Evolutionary conservation across 2,329 filamentous ascomycete species (phyloP).

Genomic region (Xylaria sp.): DNA sequence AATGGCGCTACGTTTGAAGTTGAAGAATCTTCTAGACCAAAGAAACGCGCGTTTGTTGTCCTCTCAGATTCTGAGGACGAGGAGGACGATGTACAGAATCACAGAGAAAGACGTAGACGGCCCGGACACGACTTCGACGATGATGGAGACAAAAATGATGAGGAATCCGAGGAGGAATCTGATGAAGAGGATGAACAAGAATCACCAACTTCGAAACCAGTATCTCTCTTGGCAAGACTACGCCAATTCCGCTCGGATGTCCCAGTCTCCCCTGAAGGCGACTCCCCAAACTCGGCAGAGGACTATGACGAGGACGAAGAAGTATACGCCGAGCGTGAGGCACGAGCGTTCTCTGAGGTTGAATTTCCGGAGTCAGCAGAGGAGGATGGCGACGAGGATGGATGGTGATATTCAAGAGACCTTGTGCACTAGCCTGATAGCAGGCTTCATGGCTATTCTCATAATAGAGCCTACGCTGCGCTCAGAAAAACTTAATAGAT

Average conservation of each 20-base stretch:
- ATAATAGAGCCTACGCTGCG: no score
- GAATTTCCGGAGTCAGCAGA: conserved; percentile 26
- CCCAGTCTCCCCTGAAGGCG: conserved; percentile 17
- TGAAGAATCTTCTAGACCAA: neutral
- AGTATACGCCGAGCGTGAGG: conserved; percentile 10
- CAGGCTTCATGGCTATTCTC: no score
- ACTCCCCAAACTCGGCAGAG: conserved; percentile 6
- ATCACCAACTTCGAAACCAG: conserved; percentile 1
- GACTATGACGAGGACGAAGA: conserved; percentile 16
- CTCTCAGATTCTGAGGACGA: conserved; percentile 28
- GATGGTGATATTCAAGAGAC: conserved; percentile 5
- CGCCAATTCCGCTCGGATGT: conserved; percentile 30
- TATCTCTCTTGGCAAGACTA: conserved; percentile 18
- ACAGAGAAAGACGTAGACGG: neutral
- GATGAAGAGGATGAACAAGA: conserved; percentile 13
- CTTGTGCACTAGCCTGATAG: no score
- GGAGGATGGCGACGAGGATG: conserved; percentile 19
- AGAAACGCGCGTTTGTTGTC: conserved; percentile 16
- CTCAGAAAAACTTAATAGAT: no score
- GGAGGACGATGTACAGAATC: conserved; percentile 17
- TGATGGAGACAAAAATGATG: conserved; percentile 17
- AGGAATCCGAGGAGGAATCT: conserved; percentile 19
- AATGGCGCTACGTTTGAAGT: neutral
- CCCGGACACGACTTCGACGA: neutral
- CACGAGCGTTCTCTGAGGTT: neutral